phyloP scores from a whole-genome alignment of 148 eudicot genomes.

The Chenopodium album region DNA sequence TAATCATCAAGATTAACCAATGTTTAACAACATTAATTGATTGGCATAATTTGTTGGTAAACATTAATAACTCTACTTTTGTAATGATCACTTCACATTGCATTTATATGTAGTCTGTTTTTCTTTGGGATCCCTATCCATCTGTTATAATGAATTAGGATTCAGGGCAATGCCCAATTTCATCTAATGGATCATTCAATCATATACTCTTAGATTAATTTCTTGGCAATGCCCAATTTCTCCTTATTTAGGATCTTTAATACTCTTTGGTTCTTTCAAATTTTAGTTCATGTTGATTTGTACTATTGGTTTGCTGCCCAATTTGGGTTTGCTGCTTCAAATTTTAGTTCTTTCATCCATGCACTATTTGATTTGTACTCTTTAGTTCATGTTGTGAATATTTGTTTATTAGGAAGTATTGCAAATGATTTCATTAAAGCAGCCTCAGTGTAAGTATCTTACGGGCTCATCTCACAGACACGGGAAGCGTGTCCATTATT shows the following conservation, averaged over 20 bases:
- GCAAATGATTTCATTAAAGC: constrained; percentile 18
- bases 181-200: not conserved
- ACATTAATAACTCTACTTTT: not conserved
- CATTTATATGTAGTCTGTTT: not conserved
- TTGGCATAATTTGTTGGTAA: too few species aligned
- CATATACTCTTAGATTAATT: not conserved
- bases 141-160: constrained; percentile 37
- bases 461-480: constrained; percentile 50
- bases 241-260: not conserved
- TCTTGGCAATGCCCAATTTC: not conserved
- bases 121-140: constrained; percentile 8
- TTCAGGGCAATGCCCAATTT: constrained; percentile 33
- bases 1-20: too few species aligned
- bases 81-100: not conserved
- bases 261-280: too few species aligned
- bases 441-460: constrained; percentile 67
- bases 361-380: too few species aligned
- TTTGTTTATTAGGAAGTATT: too few species aligned
- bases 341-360: too few species aligned
- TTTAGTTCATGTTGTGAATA: too few species aligned
- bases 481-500: constrained; percentile 65
- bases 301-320: too few species aligned
- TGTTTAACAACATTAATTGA: too few species aligned
- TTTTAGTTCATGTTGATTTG: too few species aligned
- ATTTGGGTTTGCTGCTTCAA: too few species aligned